Percentiles rank a stretch among this genome's conserved stretches.
Evolutionary conservation across 495 filamentous ascomycete genomes (phyloP).

Genomic region (Alectoria sarmentosa): DNA sequence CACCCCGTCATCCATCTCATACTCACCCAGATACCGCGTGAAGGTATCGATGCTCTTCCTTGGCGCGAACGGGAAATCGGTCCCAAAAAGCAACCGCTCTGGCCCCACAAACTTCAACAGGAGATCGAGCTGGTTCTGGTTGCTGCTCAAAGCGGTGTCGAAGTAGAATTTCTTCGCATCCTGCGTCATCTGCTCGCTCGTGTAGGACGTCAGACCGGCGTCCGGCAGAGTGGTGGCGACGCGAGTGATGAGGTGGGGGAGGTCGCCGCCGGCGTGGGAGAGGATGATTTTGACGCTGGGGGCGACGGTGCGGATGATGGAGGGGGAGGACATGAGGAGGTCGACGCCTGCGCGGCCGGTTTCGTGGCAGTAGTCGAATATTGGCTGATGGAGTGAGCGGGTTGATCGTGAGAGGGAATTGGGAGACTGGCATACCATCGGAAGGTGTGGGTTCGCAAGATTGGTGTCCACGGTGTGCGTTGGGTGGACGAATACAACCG

Average conservation of each 20-base stretch:
- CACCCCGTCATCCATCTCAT: slow-evolving; percentile 13
- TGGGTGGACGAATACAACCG: slow-evolving; percentile 49
- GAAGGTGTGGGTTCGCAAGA: slow-evolving; percentile 33
- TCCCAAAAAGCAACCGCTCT: slow-evolving; percentile 45
- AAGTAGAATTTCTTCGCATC: slow-evolving; percentile 38
- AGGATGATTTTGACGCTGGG: slow-evolving; percentile 45
- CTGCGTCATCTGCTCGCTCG: slow-evolving; percentile 26
- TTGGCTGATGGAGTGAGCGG: too few relatives aligned
- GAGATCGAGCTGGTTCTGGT: slow-evolving; percentile 35
- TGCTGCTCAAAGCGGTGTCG: slow-evolving; percentile 33
- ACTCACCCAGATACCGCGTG: slow-evolving; percentile 20
- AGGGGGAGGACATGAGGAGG: too few relatives aligned
- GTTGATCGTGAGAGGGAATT: too few relatives aligned
- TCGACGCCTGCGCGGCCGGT: slow-evolving; percentile 46
- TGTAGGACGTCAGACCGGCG: too few relatives aligned
- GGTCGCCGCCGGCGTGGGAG: slow-evolving; percentile 45
- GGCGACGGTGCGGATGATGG: slow-evolving; percentile 31
- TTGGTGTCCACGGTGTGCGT: slow-evolving; percentile 37
- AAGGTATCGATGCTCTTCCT: slow-evolving; percentile 5
- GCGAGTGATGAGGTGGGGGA: slow-evolving; percentile 38
- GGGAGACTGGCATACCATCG: too few relatives aligned
- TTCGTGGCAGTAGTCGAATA: slow-evolving; percentile 49
- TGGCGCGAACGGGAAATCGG: slow-evolving; percentile 35
- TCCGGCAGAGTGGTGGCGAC: slow-evolving; percentile 1
- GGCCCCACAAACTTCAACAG: slow-evolving; percentile 36